phyloP scores from a whole-genome alignment of 805 yeast genomes.

The Blastobotrys americana region DNA sequence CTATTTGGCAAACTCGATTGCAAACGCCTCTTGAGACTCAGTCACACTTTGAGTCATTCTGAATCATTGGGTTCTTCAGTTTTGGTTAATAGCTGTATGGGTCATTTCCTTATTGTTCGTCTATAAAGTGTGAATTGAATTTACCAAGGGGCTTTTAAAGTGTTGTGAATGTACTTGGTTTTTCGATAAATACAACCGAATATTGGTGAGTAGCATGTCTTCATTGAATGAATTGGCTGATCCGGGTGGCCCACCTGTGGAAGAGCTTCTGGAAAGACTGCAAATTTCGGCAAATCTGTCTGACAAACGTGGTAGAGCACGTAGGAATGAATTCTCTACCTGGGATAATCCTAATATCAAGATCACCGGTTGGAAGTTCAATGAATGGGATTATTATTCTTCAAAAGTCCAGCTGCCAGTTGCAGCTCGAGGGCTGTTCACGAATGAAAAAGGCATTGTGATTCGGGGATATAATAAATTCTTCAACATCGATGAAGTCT shows the following conservation, averaged over 20 bases:
- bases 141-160: too few species aligned
- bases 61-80: too few species aligned
- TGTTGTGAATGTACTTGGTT: too few species aligned
- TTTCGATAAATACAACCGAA: too few species aligned
- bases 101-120: too few species aligned
- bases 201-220: too few species aligned
- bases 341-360: conserved; percentile 25
- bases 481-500: conserved; percentile 69
- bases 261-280: not conserved
- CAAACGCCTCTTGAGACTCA: too few species aligned
- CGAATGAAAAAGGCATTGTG: conserved; percentile 39
- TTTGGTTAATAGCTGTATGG: too few species aligned
- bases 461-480: conserved; percentile 93
- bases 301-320: conserved; percentile 18
- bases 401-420: conserved; percentile 52
- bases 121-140: too few species aligned
- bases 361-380: conserved; percentile 63
- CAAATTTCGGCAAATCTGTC: not conserved
- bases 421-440: conserved; percentile 78
- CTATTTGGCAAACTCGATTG: too few species aligned
- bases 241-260: conserved; percentile 4
- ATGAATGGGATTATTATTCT: conserved; percentile 79
- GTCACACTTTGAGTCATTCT: too few species aligned
- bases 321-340: conserved; percentile 14
- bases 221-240: not conserved